phyloP scores from a whole-genome alignment of 441 rosid genomes.

The Geranium incanum region DNA sequence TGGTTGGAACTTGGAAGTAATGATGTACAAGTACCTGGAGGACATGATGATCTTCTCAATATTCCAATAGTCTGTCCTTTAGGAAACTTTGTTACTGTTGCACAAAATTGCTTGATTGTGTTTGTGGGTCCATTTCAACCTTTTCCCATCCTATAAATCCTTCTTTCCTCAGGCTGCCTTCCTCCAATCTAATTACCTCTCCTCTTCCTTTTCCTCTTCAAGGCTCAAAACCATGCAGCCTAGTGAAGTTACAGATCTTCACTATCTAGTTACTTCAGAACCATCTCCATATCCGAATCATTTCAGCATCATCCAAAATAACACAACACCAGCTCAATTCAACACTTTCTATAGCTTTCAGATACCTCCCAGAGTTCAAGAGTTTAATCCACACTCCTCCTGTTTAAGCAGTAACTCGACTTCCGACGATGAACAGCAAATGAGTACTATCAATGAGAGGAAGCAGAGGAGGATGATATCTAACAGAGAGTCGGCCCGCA shows the following conservation, averaged over 20 bases:
- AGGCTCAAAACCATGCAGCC: constrained; percentile 52
- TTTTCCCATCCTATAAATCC: constrained; percentile 45
- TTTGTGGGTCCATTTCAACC: constrained; percentile 39
- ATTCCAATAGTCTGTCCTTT: constrained; percentile 26
- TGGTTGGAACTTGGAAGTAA: constrained; percentile 25
- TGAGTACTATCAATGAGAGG: constrained; percentile 53
- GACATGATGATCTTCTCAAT: constrained; percentile 42
- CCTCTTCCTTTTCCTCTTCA: constrained; percentile 15
- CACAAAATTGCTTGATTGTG: constrained; percentile 30
- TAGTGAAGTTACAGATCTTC: constrained; percentile 40
- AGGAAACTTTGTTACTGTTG: constrained; percentile 23
- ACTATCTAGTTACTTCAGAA: constrained; percentile 34
- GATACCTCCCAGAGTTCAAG: constrained; percentile 45
- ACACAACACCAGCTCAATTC: constrained; percentile 34
- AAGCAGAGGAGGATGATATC: constrained; percentile 66
- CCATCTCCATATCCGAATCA: constrained; percentile 34
- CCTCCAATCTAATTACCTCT: constrained; percentile 26
- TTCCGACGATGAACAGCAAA: constrained; percentile 52
- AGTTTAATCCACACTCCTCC: constrained; percentile 36
- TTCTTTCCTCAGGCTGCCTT: constrained; percentile 30
- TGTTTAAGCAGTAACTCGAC: constrained; percentile 59
- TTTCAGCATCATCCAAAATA: constrained; percentile 29
- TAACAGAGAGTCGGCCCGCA: constrained; percentile 66
- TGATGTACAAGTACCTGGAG: constrained; percentile 19
- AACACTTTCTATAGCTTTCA: constrained; percentile 37